Conservation (phyloP, 78 protist genomes). For the Cavenderia fasciculata region DNA sequence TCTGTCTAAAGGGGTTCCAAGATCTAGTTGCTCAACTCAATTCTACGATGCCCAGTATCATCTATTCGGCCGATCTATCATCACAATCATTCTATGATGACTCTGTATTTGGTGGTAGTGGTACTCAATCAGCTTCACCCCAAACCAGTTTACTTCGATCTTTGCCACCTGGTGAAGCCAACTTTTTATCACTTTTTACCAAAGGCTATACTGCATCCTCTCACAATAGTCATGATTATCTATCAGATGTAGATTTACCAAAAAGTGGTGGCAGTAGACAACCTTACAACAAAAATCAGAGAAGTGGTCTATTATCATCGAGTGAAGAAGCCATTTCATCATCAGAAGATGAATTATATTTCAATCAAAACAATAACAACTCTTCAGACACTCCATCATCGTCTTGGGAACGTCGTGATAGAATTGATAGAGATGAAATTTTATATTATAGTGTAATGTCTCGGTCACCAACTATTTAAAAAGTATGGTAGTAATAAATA, state of each 20-base stretch:
- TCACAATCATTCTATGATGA: neutral
- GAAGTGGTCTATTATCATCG: neutral
- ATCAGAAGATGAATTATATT: neutral
- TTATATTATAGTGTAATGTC: constrained; percentile 45
- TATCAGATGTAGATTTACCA: neutral
- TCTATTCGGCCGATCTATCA: constrained; percentile 1
- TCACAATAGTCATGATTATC: no score
- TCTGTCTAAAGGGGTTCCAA: constrained; percentile 37
- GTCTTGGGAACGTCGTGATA: neutral
- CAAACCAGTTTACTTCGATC: constrained; percentile 31
- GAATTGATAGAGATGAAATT: constrained; percentile 12
- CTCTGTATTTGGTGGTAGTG: no score
- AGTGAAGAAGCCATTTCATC: neutral
- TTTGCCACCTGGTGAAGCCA: constrained; percentile 47
- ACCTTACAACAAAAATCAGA: neutral
- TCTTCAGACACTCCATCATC: neutral
- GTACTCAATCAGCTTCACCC: neutral
- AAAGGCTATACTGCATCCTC: constrained; percentile 18
- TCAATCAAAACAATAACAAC: neutral
- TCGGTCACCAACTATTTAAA: constrained; percentile 26
- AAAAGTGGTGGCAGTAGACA: neutral
- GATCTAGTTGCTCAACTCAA: constrained; percentile 26
- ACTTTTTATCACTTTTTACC: constrained; percentile 46
- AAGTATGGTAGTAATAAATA: no score
- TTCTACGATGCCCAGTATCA: constrained; percentile 3